These are phyloP conservation scores for Aphanocladium album DNA, from an alignment of 2,329 filamentous ascomycete genomes.

Conservation along the genomic window DNA sequence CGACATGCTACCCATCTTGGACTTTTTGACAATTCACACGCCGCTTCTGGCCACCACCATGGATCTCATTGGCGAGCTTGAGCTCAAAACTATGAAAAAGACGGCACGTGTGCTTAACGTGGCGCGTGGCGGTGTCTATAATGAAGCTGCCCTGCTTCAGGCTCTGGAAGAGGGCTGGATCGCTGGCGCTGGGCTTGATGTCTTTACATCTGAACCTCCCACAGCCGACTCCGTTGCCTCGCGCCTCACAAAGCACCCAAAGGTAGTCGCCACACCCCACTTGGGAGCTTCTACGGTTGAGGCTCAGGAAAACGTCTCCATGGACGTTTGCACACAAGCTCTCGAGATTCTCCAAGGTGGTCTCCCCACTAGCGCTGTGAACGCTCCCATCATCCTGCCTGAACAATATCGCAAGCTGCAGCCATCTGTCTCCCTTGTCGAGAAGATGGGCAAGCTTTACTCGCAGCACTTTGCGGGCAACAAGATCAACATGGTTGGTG, in stretches of 20 bases:
- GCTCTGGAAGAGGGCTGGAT: constrained; percentile 68
- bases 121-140: constrained; percentile 73
- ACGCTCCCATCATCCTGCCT: constrained; percentile 74
- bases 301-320: constrained; percentile 77
- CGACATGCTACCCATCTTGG: constrained; percentile 59
- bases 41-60: constrained; percentile 72
- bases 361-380: constrained; percentile 71
- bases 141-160: constrained; percentile 66
- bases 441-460: constrained; percentile 75
- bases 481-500: constrained; percentile 44
- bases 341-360: constrained; percentile 67
- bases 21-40: constrained; percentile 78
- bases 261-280: constrained; percentile 73
- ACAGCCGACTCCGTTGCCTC: constrained; percentile 49
- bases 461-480: constrained; percentile 63
- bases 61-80: constrained; percentile 63
- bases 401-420: constrained; percentile 75
- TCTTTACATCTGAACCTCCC: constrained; percentile 72
- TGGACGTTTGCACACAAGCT: constrained; percentile 79
- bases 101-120: constrained; percentile 74
- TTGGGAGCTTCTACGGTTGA: constrained; percentile 75
- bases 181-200: constrained; percentile 72
- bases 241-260: constrained; percentile 61
- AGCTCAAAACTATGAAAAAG: constrained; percentile 66
- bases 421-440: constrained; percentile 69